These are phyloP conservation scores for Ophiostoma tasmaniense DNA, from an alignment of 2,329 filamentous ascomycete species.

Conservation along the genomic window DNA sequence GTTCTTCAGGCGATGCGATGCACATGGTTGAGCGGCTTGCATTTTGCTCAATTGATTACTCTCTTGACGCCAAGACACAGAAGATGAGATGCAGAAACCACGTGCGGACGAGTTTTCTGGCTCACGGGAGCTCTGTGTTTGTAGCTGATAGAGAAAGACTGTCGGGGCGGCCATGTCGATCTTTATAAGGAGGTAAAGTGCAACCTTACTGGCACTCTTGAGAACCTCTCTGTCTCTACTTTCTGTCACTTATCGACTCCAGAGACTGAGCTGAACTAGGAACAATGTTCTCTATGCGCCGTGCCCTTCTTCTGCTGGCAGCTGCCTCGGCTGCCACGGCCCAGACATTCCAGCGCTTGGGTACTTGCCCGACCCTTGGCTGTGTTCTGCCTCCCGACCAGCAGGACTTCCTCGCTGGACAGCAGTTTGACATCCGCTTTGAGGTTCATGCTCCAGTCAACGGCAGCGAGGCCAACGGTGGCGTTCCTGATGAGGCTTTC, in stretches of 20 bases:
- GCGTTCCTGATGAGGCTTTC: conserved; percentile 21
- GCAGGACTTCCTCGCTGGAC: conserved; percentile 67
- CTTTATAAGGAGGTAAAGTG: background rate
- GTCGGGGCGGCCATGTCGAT: background rate
- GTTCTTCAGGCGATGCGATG: background rate
- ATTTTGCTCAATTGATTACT: background rate
- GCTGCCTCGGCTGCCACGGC: conserved; percentile 4
- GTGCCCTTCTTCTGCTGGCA: background rate
- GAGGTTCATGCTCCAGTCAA: conserved; percentile 56
- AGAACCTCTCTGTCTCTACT: background rate
- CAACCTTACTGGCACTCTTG: background rate
- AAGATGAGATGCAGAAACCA: background rate
- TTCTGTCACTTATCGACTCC: background rate
- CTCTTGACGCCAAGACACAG: background rate
- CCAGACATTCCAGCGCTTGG: conserved; percentile 53
- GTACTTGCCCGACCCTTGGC: conserved; percentile 50
- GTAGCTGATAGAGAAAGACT: background rate
- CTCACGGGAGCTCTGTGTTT: background rate
- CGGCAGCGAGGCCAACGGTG: conserved; percentile 18
- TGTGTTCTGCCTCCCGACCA: conserved; percentile 54
- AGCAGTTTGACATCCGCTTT: conserved; percentile 23
- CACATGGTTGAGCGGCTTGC: background rate
- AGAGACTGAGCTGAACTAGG: background rate
- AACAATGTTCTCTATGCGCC: background rate
- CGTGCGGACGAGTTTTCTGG: background rate